phyloP scores from a whole-genome alignment of 176 grass and related monocot species.

The Saccharum officinarum region DNA sequence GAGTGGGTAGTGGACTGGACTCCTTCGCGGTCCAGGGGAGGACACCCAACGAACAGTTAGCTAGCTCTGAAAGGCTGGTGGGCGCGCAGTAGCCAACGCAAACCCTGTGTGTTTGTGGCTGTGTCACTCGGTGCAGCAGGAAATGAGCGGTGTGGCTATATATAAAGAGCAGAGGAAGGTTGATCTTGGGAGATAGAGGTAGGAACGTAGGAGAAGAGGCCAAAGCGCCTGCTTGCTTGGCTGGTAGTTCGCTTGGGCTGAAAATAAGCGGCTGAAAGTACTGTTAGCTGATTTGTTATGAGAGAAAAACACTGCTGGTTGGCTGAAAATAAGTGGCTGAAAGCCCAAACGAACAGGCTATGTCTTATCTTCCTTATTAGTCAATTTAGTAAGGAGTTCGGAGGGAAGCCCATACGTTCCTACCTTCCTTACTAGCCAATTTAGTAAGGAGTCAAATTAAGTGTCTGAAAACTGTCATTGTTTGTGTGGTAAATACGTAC shows the following conservation, averaged over 20 bases:
- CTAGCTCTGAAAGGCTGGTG: neutral
- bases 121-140: neutral
- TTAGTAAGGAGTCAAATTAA: neutral
- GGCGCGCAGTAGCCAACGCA: neutral
- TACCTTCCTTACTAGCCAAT: neutral
- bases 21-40: neutral
- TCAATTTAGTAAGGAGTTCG: too few species aligned
- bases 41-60: neutral
- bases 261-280: too few species aligned
- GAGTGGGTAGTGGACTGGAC: neutral
- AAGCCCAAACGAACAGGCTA: too few species aligned
- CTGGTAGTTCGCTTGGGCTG: too few species aligned
- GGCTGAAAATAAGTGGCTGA: too few species aligned
- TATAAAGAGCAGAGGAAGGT: constrained; percentile 9
- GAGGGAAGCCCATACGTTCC: too few species aligned
- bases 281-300: too few species aligned
- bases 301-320: too few species aligned
- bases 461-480: neutral
- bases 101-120: neutral
- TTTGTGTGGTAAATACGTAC: neutral
- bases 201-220: too few species aligned
- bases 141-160: neutral
- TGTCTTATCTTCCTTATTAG: too few species aligned
- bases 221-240: too few species aligned
- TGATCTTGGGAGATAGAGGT: neutral